Conservation (phyloP, 1,139 yeast species). For the Suhomyces coccinellae region DNA sequence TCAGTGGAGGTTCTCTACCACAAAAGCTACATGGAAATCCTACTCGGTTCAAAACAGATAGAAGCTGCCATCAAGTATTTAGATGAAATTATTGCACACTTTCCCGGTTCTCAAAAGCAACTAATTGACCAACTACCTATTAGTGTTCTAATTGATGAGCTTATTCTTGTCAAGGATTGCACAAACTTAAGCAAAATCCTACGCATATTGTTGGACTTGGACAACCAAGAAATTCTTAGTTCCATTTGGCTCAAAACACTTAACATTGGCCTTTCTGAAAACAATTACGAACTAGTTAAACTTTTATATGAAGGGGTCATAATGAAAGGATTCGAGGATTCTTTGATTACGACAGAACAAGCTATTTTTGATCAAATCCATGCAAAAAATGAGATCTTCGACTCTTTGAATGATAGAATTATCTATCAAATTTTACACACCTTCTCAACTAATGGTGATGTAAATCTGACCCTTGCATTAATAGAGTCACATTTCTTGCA, state of each 20-base stretch:
- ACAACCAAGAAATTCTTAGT: conserved; percentile 6
- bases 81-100: conserved; percentile 6
- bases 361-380: conserved; percentile 20
- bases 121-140: conserved; percentile 6
- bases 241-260: conserved; percentile 27
- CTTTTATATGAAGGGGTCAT: conserved; percentile 30
- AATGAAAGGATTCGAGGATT: conserved; percentile 30
- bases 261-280: conserved; percentile 23
- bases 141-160: conserved; percentile 8
- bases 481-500: conserved; percentile 42
- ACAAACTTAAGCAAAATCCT: conserved; percentile 15
- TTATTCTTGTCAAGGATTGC: conserved; percentile 21
- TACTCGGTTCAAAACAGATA: conserved; percentile 28
- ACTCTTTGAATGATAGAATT: conserved; percentile 13
- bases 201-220: not conserved
- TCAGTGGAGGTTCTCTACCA: conserved; percentile 21
- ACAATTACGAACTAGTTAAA: conserved; percentile 31
- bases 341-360: conserved; percentile 25
- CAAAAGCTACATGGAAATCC: conserved; percentile 24
- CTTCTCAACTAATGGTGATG: conserved; percentile 41
- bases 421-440: conserved; percentile 30
- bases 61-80: conserved; percentile 25
- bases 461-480: conserved; percentile 33
- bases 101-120: not conserved
- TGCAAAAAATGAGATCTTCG: conserved; percentile 9